These are phyloP conservation scores for Drechslerella coelobrocha DNA, from an alignment of 2,329 filamentous ascomycete genomes.

Conservation along the genomic window DNA sequence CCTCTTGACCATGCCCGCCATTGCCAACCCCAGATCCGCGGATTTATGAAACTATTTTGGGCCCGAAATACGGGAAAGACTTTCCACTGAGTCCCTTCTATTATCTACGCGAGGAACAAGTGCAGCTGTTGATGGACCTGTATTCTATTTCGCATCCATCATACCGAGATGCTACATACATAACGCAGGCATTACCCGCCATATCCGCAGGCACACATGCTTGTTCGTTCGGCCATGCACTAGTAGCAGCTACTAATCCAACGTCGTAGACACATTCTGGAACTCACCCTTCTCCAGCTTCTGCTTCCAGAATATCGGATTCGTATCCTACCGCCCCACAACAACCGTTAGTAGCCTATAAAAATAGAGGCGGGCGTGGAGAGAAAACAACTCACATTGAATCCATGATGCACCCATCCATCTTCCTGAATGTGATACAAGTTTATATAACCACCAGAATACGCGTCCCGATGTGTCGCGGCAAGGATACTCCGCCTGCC, in stretches of 20 bases:
- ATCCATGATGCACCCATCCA: conserved; percentile 98
- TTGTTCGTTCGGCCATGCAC: neutral
- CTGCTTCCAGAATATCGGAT: conserved; percentile 99
- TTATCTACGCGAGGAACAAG: no score
- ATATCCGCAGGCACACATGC: neutral
- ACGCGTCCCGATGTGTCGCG: conserved; percentile 96
- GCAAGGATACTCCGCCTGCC: conserved; percentile 91
- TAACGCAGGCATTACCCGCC: neutral
- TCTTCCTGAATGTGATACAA: conserved; percentile 98
- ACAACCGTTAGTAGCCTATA: neutral
- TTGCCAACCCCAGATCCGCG: no score
- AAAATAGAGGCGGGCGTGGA: no score
- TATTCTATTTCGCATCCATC: no score
- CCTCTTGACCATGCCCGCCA: no score
- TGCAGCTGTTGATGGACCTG: no score
- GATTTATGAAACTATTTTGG: no score
- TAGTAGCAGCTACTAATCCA: conserved; percentile 8
- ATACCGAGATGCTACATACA: no score
- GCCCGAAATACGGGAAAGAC: no score
- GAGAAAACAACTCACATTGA: conserved; percentile 64
- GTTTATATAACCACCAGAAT: conserved; percentile 98
- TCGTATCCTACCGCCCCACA: conserved; percentile 70
- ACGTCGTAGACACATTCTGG: conserved; percentile 80
- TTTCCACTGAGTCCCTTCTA: no score
- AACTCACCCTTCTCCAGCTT: conserved; percentile 99